Evolutionary conservation across 2,329 filamentous ascomycete genomes (phyloP).

Genomic region (Neurospora crassa): DNA sequence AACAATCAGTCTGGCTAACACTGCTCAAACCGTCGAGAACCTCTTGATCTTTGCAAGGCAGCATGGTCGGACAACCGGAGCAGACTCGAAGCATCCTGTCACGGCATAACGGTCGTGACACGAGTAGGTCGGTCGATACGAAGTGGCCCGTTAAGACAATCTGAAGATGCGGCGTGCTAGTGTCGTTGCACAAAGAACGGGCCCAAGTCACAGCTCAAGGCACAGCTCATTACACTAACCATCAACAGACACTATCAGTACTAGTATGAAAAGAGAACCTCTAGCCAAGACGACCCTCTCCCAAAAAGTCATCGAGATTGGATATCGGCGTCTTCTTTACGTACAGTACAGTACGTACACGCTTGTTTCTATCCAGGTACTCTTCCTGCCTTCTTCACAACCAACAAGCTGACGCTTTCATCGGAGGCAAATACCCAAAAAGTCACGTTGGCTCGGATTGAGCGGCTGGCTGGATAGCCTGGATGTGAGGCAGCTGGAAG

Average conservation of each 20-base stretch:
- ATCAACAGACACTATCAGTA: not conserved
- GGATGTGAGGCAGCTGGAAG: not conserved
- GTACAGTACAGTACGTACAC: not conserved
- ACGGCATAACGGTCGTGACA: not conserved
- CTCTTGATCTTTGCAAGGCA: not conserved
- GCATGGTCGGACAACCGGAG: not conserved
- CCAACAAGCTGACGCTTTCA: not conserved
- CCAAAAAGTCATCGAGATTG: not conserved
- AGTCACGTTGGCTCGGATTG: not conserved
- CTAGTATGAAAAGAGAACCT: not conserved
- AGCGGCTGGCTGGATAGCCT: not conserved
- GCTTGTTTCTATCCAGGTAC: not conserved
- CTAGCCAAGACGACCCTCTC: not conserved
- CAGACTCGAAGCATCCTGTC: not conserved
- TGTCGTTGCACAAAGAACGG: not conserved
- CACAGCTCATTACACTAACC: not conserved
- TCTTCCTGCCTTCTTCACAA: not conserved
- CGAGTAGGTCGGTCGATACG: slow-evolving; percentile 1
- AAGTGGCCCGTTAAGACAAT: not conserved
- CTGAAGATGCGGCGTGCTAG: slow-evolving; percentile 4
- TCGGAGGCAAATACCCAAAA: not conserved
- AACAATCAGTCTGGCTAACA: not conserved
- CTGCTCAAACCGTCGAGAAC: not conserved
- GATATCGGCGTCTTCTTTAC: not conserved
- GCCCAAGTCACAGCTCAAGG: not conserved